Base-by-base conservation (phyloP, 108 stramenopile genomes). In the Nitzschia sp. region DNA sequence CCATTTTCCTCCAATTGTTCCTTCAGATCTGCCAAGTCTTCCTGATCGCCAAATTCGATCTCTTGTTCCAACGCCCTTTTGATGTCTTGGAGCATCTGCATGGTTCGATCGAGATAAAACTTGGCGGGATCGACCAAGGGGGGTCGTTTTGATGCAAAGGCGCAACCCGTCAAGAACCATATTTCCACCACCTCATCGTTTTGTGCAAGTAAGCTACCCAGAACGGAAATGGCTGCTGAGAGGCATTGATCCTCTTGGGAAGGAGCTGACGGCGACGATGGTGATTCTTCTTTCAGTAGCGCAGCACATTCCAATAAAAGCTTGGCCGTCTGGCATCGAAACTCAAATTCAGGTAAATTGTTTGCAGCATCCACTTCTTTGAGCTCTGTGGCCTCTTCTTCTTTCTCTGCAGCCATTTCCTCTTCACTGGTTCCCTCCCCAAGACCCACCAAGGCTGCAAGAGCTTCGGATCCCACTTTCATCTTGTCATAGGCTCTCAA, bases 151-250 rank as follows among this genome's bases (percentile, higher is more conserved):
- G 77, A 68, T 45, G 66, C 66, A 68, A 91, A 95, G 0, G 94
- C 94, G 69, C 91, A 92, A 15, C 94, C 94, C 3, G 87, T 68
- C 26, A 95, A 69, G 52, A 77, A 91, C 86, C 89, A 95, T 59
- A 87, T 82, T 66, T 95, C 94, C n/a, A 91, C 71, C 2, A 95
- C 90, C 60, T 92, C 91, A 62, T 95, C 94, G 63, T 95, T 86
- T 76, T 95, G 90, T 25, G 90, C 87, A 70, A 95, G 47, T 8
- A 95, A 72, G 74, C 91, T 92, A 19, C 91, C 91, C 38, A 95
- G 53, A 8, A 95, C 91, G 48, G 80, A 79, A 54, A 92, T 86
- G 29, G 89, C 91, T 3, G 88, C 81, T 26, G 83, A 66, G 17
- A 73, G 65, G 35, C 91, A 91, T 70, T 77, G 65, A 19, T 80